Evolutionary conservation across 768 basidiomycete genomes (phyloP).

Genomic region (Termitomyces sp.): DNA sequence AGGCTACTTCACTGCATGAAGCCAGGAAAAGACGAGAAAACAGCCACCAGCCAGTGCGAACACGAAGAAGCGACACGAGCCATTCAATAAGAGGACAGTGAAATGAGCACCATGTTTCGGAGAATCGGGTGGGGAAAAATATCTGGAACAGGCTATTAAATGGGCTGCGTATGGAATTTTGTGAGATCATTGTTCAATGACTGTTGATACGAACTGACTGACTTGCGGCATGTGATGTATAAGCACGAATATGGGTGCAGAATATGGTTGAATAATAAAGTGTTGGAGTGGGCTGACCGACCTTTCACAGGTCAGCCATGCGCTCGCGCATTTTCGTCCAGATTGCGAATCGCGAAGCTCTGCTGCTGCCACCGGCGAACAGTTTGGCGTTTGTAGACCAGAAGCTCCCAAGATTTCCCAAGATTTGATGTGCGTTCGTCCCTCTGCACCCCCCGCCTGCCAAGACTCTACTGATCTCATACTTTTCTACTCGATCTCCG

Average conservation of each 20-base stretch:
- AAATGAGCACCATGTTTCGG: too few relatives aligned
- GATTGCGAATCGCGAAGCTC: constrained; percentile 43
- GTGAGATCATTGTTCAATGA: constrained; percentile 36
- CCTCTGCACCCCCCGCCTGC: not conserved
- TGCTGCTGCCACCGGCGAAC: constrained; percentile 53
- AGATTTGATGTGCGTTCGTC: constrained; percentile 48
- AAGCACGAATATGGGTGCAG: constrained; percentile 35
- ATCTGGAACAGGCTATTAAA: constrained; percentile 69
- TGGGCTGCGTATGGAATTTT: constrained; percentile 75
- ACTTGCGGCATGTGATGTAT: not conserved
- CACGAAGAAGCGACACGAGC: too few relatives aligned
- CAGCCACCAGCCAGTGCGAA: too few relatives aligned
- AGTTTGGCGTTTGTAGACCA: constrained; percentile 35
- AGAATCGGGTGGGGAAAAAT: constrained; percentile 71
- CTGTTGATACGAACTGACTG: not conserved
- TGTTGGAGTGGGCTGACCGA: not conserved
- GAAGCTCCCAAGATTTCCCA: constrained; percentile 22
- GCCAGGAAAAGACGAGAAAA: too few relatives aligned
- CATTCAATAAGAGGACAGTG: too few relatives aligned
- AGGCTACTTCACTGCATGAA: too few relatives aligned
- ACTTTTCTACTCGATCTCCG: too few relatives aligned
- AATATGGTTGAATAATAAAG: not conserved
- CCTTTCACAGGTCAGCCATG: constrained; percentile 51
- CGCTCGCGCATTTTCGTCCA: constrained; percentile 83
- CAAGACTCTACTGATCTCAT: too few relatives aligned